phyloP scores from a whole-genome alignment of 495 filamentous ascomycete species.

The Talaromyces stipitatus region DNA sequence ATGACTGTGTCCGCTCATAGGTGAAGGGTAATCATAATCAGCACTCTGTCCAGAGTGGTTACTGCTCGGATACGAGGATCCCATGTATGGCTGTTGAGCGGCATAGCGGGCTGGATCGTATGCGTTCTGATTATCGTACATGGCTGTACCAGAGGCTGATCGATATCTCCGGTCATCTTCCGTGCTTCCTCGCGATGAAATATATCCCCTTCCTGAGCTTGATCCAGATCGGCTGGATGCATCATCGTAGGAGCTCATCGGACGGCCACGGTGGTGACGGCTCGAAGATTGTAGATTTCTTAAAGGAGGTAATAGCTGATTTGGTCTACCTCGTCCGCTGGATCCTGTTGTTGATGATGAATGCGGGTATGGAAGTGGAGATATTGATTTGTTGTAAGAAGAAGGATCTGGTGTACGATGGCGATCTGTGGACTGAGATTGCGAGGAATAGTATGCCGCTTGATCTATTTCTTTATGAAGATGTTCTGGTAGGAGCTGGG shows the following conservation, averaged over 20 bases:
- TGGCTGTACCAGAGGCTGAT: not conserved
- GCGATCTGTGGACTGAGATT: conserved; percentile 11
- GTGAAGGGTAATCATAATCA: not conserved
- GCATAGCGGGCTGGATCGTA: not conserved
- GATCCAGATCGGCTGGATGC: conserved; percentile 13
- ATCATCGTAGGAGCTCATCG: conserved; percentile 22
- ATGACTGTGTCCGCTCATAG: conserved; percentile 14
- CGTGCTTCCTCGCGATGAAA: not conserved
- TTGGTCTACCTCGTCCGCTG: conserved; percentile 20
- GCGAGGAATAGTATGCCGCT: conserved; percentile 29
- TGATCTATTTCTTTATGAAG: conserved; percentile 43
- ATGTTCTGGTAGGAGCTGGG: conserved; percentile 36
- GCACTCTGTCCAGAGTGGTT: not conserved
- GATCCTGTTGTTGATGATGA: conserved; percentile 9
- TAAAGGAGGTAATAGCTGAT: conserved; percentile 35
- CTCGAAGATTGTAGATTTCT: conserved; percentile 31
- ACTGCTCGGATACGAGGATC: conserved; percentile 20
- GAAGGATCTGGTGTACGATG: conserved; percentile 14
- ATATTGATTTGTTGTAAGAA: not conserved
- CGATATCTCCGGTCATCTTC: not conserved
- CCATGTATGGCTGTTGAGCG: not conserved
- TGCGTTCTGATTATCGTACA: not conserved
- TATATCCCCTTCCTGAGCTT: not conserved
- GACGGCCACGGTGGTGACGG: conserved; percentile 15
- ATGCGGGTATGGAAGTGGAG: conserved; percentile 1